Evolutionary conservation across 805 yeast genomes (phyloP).

Genomic region (Wickerhamomyces bovis): DNA sequence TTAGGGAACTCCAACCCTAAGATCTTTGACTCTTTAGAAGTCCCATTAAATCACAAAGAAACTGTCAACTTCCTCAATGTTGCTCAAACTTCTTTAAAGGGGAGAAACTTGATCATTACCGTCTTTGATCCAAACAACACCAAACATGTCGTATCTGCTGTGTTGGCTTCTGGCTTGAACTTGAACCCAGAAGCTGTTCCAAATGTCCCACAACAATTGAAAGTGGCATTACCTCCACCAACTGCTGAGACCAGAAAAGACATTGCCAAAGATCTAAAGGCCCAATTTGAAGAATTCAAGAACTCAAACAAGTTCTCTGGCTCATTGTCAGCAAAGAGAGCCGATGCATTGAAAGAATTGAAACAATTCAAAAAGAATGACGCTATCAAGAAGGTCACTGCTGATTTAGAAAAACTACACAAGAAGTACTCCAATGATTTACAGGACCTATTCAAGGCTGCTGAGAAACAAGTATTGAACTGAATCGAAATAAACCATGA

Average conservation of each 20-base stretch:
- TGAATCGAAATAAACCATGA: slow-evolving; percentile 7
- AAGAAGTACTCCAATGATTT: slow-evolving; percentile 59
- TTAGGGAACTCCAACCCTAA: slow-evolving; percentile 65
- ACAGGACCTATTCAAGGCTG: slow-evolving; percentile 46
- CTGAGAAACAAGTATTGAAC: slow-evolving; percentile 39
- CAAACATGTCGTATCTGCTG: slow-evolving; percentile 63
- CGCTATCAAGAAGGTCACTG: slow-evolving; percentile 45
- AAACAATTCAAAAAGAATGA: slow-evolving; percentile 49
- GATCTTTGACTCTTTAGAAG: slow-evolving; percentile 53
- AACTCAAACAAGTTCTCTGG: slow-evolving; percentile 37
- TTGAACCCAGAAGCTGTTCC: slow-evolving; percentile 78
- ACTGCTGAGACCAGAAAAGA: slow-evolving; percentile 60
- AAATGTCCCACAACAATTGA: slow-evolving; percentile 63
- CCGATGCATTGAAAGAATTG: slow-evolving; percentile 48
- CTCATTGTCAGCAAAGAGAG: slow-evolving; percentile 54
- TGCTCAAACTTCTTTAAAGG: slow-evolving; percentile 68
- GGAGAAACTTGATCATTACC: slow-evolving; percentile 66
- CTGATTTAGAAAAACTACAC: slow-evolving; percentile 63
- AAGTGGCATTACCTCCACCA: slow-evolving; percentile 68
- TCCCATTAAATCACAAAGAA: slow-evolving; percentile 43
- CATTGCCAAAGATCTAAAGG: slow-evolving; percentile 54
- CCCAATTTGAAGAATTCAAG: slow-evolving; percentile 56
- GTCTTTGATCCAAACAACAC: slow-evolving; percentile 79
- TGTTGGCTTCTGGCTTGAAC: slow-evolving; percentile 62
- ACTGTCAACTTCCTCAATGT: slow-evolving; percentile 48